phyloP scores from a whole-genome alignment of 2,329 filamentous ascomycete species.

The Cryoendolithus antarcticus region DNA sequence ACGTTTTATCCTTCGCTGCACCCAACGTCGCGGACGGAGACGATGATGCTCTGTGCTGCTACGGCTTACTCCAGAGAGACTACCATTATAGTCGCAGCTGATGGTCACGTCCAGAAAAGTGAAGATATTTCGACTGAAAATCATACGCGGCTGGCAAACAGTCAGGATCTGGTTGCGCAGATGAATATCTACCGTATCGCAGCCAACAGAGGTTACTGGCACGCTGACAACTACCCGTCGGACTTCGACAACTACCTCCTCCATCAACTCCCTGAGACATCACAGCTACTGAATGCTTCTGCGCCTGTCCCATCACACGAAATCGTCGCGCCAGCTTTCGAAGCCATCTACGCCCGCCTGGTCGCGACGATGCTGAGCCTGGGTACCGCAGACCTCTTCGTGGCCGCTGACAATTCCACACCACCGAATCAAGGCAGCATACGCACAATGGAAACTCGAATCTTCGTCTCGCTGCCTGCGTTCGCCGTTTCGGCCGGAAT shows the following conservation, averaged over 20 bases:
- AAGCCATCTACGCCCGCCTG: constrained; percentile 23
- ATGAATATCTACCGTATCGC: constrained; percentile 9
- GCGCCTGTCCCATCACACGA: constrained; percentile 22
- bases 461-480: constrained; percentile 38
- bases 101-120: no score
- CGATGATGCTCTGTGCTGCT: no score
- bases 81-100: no score
- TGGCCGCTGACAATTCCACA: neutral
- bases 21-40: no score
- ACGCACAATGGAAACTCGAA: constrained; percentile 23
- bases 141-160: no score
- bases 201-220: constrained; percentile 27
- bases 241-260: constrained; percentile 41
- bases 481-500: constrained; percentile 35
- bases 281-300: constrained; percentile 24
- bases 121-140: no score
- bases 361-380: constrained; percentile 34
- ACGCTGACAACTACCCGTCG: constrained; percentile 33
- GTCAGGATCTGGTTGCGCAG: constrained; percentile 8
- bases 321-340: constrained; percentile 13
- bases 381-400: constrained; percentile 30
- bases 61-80: no score
- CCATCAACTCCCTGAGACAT: constrained; percentile 16
- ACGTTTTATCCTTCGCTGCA: no score
- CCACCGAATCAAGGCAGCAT: constrained; percentile 8